Evolutionary conservation across 768 basidiomycete species (phyloP).

Genomic region (Leccinum olivaceopallidum): DNA sequence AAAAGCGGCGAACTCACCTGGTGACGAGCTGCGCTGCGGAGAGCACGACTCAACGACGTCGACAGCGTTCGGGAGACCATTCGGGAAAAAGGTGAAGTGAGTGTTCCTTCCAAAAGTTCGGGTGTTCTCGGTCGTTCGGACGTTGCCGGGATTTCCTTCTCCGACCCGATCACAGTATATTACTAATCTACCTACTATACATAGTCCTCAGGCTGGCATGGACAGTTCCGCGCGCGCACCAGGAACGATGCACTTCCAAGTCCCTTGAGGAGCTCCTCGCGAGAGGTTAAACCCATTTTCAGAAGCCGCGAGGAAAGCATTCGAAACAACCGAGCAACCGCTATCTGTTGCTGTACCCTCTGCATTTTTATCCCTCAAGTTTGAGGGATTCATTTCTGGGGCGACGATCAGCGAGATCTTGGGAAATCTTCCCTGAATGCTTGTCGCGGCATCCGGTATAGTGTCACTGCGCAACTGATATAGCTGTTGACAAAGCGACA

Average conservation of each 20-base stretch:
- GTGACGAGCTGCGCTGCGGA: slow-evolving; percentile 39
- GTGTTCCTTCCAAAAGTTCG: slow-evolving; percentile 23
- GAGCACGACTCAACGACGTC: slow-evolving; percentile 42
- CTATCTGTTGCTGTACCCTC: not conserved
- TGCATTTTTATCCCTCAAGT: not conserved
- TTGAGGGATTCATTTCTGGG: slow-evolving; percentile 18
- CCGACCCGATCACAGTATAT: slow-evolving; percentile 18
- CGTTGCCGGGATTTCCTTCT: slow-evolving; percentile 21
- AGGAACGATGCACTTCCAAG: slow-evolving; percentile 45
- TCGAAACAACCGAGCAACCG: slow-evolving; percentile 3
- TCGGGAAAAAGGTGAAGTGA: slow-evolving; percentile 29
- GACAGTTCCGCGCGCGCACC: slow-evolving; percentile 30
- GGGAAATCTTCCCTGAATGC: slow-evolving; percentile 5
- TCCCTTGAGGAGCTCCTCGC: slow-evolving; percentile 26
- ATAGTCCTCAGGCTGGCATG: not conserved
- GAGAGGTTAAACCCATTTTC: slow-evolving; percentile 54
- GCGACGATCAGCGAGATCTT: slow-evolving; percentile 27
- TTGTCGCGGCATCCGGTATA: not conserved
- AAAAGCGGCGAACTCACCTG: slow-evolving; percentile 30
- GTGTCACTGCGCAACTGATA: slow-evolving; percentile 38
- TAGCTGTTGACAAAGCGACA: slow-evolving; percentile 35
- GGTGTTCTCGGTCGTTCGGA: slow-evolving; percentile 35
- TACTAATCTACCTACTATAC: not conserved
- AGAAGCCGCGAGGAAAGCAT: slow-evolving; percentile 47
- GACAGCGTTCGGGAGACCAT: slow-evolving; percentile 51